A percentile compares a stretch with the other conserved stretches of the same genome.
These are phyloP conservation scores for Lolium multiflorum DNA, from an alignment of 176 grass and related monocot genomes.

Conservation along the genomic window DNA sequence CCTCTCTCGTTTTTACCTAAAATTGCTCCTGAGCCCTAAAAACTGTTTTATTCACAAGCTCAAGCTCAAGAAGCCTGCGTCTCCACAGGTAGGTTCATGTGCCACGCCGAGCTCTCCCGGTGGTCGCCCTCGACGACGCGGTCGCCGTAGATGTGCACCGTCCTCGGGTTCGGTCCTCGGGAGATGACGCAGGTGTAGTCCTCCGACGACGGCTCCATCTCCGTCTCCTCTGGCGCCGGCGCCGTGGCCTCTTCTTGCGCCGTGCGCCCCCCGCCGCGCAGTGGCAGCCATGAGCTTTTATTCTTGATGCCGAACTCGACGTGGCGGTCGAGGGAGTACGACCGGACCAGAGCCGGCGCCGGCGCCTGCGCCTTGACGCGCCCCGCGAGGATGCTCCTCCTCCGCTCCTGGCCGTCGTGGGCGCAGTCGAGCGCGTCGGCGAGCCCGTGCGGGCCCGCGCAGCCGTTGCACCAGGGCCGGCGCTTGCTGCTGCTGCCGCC, in stretches of 20 bases:
- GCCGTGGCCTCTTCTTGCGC: neutral
- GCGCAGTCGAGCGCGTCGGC: slow-evolving; percentile 58
- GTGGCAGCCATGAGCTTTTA: slow-evolving; percentile 60
- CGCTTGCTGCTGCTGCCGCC: neutral
- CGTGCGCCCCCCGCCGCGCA: neutral
- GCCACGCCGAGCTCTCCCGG: slow-evolving; percentile 37
- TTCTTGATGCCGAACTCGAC: slow-evolving; percentile 75
- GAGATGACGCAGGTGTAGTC: slow-evolving; percentile 85
- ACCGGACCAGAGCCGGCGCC: slow-evolving; percentile 19
- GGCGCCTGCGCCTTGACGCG: slow-evolving; percentile 16
- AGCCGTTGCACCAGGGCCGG: slow-evolving; percentile 46
- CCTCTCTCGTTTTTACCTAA: too few relatives aligned
- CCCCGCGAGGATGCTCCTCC: slow-evolving; percentile 31
- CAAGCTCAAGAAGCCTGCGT: slow-evolving; percentile 42
- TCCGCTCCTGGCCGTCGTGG: neutral
- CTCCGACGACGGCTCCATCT: slow-evolving; percentile 62
- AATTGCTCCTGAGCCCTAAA: too few relatives aligned
- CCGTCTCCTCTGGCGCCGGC: neutral
- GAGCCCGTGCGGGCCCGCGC: slow-evolving; percentile 47
- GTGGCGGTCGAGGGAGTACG: slow-evolving; percentile 57
- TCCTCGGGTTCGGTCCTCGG: slow-evolving; percentile 59
- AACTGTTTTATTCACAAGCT: too few relatives aligned
- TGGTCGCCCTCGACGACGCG: slow-evolving; percentile 44
- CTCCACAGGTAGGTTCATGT: slow-evolving; percentile 15
- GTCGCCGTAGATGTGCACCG: slow-evolving; percentile 69